Evolutionary conservation across 2,329 filamentous ascomycete genomes (phyloP).

Genomic region (Pyricularia sp.): DNA sequence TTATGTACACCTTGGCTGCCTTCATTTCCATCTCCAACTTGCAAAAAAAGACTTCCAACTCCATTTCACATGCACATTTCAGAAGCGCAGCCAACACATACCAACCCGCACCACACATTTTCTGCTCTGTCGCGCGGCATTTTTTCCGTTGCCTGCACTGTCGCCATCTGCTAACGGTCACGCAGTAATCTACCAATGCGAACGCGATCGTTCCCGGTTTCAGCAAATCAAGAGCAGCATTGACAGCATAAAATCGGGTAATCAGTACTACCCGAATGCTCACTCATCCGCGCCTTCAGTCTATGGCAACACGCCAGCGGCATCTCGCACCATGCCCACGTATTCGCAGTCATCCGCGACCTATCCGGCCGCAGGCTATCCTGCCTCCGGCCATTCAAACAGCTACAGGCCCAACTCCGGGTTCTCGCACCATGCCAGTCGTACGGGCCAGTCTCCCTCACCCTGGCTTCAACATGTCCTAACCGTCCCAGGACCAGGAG

Average conservation of each 20-base stretch:
- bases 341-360: conserved; percentile 3
- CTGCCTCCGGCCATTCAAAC: neutral
- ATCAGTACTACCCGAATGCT: neutral
- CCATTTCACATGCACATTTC: neutral
- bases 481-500: conserved; percentile 9
- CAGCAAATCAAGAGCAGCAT: conserved; percentile 34
- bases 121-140: no score
- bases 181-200: conserved; percentile 31
- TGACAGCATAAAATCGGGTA: neutral
- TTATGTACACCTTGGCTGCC: neutral
- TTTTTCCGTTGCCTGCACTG: no score
- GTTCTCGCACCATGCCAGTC: conserved; percentile 1
- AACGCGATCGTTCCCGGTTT: conserved; percentile 29
- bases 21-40: neutral
- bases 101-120: no score
- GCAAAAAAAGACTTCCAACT: no score
- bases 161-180: neutral
- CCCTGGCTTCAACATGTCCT: conserved; percentile 2
- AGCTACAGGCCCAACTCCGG: conserved; percentile 2
- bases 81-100: neutral
- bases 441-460: conserved; percentile 2
- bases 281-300: neutral
- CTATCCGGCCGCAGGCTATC: neutral
- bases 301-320: neutral
- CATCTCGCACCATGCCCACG: neutral